These are phyloP conservation scores for Vachellia collinsii DNA, from an alignment of 306 rosid species.

Conservation along the genomic window DNA sequence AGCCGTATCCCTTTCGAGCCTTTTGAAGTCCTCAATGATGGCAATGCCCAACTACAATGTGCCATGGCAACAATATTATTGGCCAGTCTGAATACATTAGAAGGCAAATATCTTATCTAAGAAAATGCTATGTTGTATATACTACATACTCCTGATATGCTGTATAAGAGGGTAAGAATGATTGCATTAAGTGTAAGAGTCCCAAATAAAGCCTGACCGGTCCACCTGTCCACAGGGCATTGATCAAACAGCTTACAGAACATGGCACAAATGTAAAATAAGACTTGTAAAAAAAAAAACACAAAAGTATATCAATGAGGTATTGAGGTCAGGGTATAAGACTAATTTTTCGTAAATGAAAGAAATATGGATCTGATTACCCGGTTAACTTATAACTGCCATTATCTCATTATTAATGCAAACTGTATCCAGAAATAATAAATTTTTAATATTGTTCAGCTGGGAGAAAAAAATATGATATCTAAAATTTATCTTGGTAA, in stretches of 20 bases:
- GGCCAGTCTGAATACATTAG: background rate
- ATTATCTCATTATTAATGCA: background rate
- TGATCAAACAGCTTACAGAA: slow-evolving; percentile 20
- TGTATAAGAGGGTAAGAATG: slow-evolving; percentile 82
- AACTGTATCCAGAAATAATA: background rate
- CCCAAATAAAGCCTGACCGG: slow-evolving; percentile 98
- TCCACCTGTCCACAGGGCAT: slow-evolving; percentile 76
- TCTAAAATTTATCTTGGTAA: background rate
- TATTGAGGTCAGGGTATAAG: background rate
- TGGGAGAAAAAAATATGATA: background rate
- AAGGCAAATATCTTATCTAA: background rate
- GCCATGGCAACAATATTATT: slow-evolving; percentile 19
- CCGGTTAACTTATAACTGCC: background rate
- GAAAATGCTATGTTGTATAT: slow-evolving; percentile 28
- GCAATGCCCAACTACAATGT: slow-evolving; percentile 84
- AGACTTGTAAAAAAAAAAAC: background rate
- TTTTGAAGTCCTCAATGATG: slow-evolving; percentile 78
- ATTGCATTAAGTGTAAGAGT: slow-evolving; percentile 84
- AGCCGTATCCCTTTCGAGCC: slow-evolving; percentile 54
- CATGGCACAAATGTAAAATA: background rate
- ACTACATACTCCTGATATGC: slow-evolving; percentile 89
- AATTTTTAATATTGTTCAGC: background rate
- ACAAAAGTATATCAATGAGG: background rate
- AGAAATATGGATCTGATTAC: background rate
- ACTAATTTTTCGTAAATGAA: background rate